Conservation (phyloP, 208 protist species). For the Acanthamoeba polyphaga region DNA sequence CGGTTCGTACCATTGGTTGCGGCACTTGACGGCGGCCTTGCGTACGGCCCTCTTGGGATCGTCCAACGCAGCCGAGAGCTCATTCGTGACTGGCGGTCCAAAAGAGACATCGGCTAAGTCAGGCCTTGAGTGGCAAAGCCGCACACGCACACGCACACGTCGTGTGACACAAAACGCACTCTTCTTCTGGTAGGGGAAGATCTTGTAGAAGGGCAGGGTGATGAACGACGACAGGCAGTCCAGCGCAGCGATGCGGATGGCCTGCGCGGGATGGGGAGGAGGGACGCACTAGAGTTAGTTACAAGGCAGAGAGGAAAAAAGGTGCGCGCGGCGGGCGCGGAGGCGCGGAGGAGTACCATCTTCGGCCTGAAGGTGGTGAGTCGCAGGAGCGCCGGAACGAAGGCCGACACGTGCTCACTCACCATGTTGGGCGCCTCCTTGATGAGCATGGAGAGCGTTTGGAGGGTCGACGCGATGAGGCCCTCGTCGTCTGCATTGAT, state of each 20-base stretch:
- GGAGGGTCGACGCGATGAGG: conserved; percentile 39
- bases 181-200: conserved; percentile 67
- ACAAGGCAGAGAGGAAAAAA: neutral
- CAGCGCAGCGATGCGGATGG: conserved; percentile 48
- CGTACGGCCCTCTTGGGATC: conserved; percentile 62
- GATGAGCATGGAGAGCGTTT: conserved; percentile 49
- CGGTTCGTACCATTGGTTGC: conserved; percentile 32
- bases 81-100: conserved; percentile 13
- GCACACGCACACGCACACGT: neutral
- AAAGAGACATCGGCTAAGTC: neutral
- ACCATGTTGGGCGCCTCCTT: conserved; percentile 52
- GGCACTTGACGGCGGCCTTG: conserved; percentile 52
- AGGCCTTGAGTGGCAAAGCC: no score
- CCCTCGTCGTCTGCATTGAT: neutral
- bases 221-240: conserved; percentile 23
- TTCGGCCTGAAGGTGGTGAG: neutral
- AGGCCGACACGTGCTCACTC: conserved; percentile 9
- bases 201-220: neutral
- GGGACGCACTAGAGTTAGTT: neutral
- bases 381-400: conserved; percentile 32
- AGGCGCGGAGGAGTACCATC: neutral
- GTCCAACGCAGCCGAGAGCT: conserved; percentile 25
- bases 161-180: neutral
- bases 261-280: neutral
- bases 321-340: no score